Evolutionary conservation across 202 grass and related monocot genomes (phyloP), one percentile per base, ranked within the genome.

Genomic region (Zizania palustris): DNA sequence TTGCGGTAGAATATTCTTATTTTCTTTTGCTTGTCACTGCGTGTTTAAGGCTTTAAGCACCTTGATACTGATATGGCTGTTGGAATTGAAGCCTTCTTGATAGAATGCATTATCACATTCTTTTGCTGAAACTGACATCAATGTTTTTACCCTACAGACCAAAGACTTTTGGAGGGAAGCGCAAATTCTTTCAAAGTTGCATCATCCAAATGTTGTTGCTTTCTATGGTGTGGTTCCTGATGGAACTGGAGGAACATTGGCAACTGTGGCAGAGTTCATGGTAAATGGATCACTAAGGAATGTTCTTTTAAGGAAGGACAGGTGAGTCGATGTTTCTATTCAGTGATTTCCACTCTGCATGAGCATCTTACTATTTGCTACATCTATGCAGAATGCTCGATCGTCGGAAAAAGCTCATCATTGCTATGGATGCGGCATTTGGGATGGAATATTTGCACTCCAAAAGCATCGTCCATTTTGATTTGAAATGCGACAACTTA

Each of bases 131-230:
- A 78, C 39, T 80, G 73, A 70, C 20, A 14, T 5, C 55, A 40
- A 48, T 9, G 43, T 14, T 45, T 88, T 82, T 67, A 60, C 51
- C 5, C 14, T 73, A 58, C 83, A 95, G 96, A 95, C 83, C 50
- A 88, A 88, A 79, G 96, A 98, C 61, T 98, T 98, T 83, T 98
- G 91, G 96, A 92, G 91, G 85, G 96, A 98, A 56, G 96, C 91
- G 34, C 83, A 95, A 18, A 98, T 98, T 72, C 89, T 98, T 67
- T 95, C 96, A 33, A 94, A 94, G 72, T 77, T 98, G 45, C 96
- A 98, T 65, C 96, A 98, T 82, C 96, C 96, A 80, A 98, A 98
- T 87, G 81, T 98, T 67, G 87, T 98, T 38, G 96, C 91, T 80
- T 95, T 95, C 68, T 98, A 98, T 69, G 91, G 96, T 67, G 91